A percentile compares a stretch with the other conserved stretches of the same genome.
These are phyloP conservation scores for Clohesyomyces aquaticus DNA, from an alignment of 495 filamentous ascomycete species.

Conservation along the genomic window DNA sequence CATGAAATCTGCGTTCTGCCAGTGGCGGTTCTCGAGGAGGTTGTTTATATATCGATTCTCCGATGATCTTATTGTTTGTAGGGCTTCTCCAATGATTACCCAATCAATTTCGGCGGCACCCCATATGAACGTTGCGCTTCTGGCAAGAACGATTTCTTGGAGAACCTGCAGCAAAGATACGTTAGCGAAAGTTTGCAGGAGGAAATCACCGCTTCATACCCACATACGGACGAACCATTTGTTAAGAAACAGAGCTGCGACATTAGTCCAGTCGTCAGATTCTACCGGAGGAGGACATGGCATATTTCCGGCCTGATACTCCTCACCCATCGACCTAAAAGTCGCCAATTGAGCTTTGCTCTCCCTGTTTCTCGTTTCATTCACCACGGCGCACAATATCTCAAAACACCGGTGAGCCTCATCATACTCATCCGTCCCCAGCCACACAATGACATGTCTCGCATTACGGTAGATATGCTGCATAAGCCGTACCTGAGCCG, in stretches of 20 bases:
- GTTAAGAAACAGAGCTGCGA: constrained; percentile 19
- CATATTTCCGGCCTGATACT: background rate
- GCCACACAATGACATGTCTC: constrained; percentile 29
- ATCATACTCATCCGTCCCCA: constrained; percentile 23
- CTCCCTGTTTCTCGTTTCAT: background rate
- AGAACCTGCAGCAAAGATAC: too few species aligned
- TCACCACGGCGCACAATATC: constrained; percentile 20
- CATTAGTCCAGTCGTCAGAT: constrained; percentile 9
- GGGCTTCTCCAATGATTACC: constrained; percentile 19
- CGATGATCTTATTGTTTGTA: constrained; percentile 6
- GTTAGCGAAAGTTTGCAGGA: too few species aligned
- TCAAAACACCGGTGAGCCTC: constrained; percentile 15
- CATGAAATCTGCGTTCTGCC: constrained; percentile 39
- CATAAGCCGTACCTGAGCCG: constrained; percentile 25
- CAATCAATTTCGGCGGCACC: constrained; percentile 22
- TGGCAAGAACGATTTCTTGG: constrained; percentile 35
- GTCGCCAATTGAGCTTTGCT: background rate
- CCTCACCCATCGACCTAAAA: background rate
- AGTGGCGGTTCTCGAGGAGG: background rate
- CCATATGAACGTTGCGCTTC: constrained; percentile 25
- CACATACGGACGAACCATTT: constrained; percentile 37
- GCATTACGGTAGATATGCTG: constrained; percentile 24
- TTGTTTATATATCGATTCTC: constrained; percentile 7
- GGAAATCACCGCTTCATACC: too few species aligned
- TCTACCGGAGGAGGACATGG: background rate